A percentile compares a stretch with the other conserved stretches of the same genome.
Evolutionary conservation across 495 filamentous ascomycete genomes (phyloP).

Genomic region (Choiromyces venosus): DNA sequence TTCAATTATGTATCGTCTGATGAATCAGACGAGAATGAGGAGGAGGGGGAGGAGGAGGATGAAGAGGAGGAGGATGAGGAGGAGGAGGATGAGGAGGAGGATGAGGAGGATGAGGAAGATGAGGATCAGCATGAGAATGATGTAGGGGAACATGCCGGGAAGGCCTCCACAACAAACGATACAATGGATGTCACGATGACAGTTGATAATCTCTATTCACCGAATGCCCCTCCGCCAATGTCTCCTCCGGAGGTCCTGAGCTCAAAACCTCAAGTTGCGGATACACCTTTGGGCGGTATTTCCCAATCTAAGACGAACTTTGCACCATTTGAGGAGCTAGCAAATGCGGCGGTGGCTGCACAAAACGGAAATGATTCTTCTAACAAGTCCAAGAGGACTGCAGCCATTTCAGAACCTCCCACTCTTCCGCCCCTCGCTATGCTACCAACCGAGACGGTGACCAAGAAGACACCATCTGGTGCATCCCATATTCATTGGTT

Average conservation of each 20-base stretch:
- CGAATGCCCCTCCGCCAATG: slow-evolving; percentile 15
- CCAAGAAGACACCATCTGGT: slow-evolving; percentile 32
- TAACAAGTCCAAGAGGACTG: not conserved
- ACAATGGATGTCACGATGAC: not conserved
- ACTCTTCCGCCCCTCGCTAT: slow-evolving; percentile 33
- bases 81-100: slow-evolving; percentile 16
- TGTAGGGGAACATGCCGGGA: slow-evolving; percentile 6
- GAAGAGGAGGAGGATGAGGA: slow-evolving; percentile 21
- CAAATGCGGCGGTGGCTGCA: slow-evolving; percentile 34
- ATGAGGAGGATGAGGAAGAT: slow-evolving; percentile 22
- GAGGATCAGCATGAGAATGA: slow-evolving; percentile 12
- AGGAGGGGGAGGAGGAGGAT: slow-evolving; percentile 27
- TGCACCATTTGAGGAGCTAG: slow-evolving; percentile 34
- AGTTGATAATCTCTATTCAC: not conserved
- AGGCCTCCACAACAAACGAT: not conserved
- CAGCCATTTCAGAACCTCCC: slow-evolving; percentile 27
- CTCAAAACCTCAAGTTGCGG: slow-evolving; percentile 22
- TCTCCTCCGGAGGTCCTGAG: slow-evolving; percentile 27
- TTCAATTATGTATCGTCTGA: slow-evolving; percentile 9
- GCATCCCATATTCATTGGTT: slow-evolving; percentile 35
- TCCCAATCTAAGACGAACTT: slow-evolving; percentile 22
- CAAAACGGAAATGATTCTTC: not conserved
- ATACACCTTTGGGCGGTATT: slow-evolving; percentile 13
- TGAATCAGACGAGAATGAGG: slow-evolving; percentile 27
- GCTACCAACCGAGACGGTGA: slow-evolving; percentile 21